phyloP scores from a whole-genome alignment of 176 grass and related monocot genomes.

The Oryza punctata region DNA sequence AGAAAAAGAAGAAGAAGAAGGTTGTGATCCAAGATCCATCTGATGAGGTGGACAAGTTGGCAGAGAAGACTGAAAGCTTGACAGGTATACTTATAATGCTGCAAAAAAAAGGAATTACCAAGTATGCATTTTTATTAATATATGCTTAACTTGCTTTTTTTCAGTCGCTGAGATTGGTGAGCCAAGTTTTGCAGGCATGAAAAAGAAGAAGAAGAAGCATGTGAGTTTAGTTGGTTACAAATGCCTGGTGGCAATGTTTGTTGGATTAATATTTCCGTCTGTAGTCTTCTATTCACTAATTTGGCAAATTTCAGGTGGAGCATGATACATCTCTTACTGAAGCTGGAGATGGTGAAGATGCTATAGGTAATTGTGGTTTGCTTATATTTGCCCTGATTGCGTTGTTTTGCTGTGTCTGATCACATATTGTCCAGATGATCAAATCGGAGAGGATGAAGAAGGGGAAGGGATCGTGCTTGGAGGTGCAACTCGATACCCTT shows the following conservation, averaged over 20 bases:
- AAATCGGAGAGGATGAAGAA: constrained; percentile 81
- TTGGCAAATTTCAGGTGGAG: constrained; percentile 53
- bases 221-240: constrained; percentile 44
- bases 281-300: not conserved
- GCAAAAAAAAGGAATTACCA: not conserved
- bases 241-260: constrained; percentile 20
- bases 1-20: constrained; percentile 99
- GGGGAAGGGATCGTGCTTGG: constrained; percentile 74
- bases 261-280: not conserved
- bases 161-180: constrained; percentile 63
- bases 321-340: constrained; percentile 55
- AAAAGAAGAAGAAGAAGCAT: constrained; percentile 99
- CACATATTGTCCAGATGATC: constrained; percentile 57
- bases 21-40: constrained; percentile 76
- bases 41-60: constrained; percentile 77
- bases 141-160: not conserved
- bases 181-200: constrained; percentile 72
- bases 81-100: constrained; percentile 27
- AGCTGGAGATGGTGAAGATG: constrained; percentile 39
- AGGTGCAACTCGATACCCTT: constrained; percentile 52
- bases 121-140: constrained; percentile 19
- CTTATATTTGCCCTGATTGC: not conserved
- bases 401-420: constrained; percentile 12
- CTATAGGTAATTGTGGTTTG: constrained; percentile 34
- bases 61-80: constrained; percentile 71